Evolutionary conservation across 164 flowering plant genomes (phyloP), one percentile per base, ranked within the genome.

Genomic region (Sextonia rubra): DNA sequence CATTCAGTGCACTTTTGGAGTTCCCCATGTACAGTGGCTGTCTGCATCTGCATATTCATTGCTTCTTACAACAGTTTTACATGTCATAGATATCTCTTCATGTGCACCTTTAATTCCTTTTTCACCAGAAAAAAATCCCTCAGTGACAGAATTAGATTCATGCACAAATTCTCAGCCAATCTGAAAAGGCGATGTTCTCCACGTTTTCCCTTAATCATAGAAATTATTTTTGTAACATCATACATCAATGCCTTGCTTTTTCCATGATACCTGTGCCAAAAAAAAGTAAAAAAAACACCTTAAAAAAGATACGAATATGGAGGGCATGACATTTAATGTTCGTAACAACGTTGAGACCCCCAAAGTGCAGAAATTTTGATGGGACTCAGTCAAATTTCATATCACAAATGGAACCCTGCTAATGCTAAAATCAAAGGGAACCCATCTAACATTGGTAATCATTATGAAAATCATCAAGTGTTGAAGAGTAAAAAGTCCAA

Each of bases 101-200:
- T 68, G 44, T 67, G 22, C 71, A 96, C 99, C 98, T 96, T 93
- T 69, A 92, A 88, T 68, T 96, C 99, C 79, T 86, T 91, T 83
- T 91, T 96, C 81, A 96, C 91, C 27, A 82, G 72, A 73, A 93
- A 96, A 80, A 91, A 86, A 58, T 96, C 99, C 73, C 95, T 86
- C 74, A 89, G 49, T 25, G 99, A 93, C 69, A 91, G 83, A 80
- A 96, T 86, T 14, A 93, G 85, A 81, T 96, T 96, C 89, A 90
- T 88, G 91, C 98, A 96, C 76, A 96, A 82, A 76, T 93, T 96
- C 77, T 96, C 99, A 74, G 98, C 97, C 82, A 96, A 80, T 80
- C 99, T 86, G 78, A 93, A 93, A 70, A 85, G 73, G 66, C 99
- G 98, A 86, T 96, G 99, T 61, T 96, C 99, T 69, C 97, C 97